A percentile compares a stretch with the other conserved stretches of the same genome.
Evolutionary conservation across 345 rosid species (phyloP).

Genomic region (Acer saccharum): DNA sequence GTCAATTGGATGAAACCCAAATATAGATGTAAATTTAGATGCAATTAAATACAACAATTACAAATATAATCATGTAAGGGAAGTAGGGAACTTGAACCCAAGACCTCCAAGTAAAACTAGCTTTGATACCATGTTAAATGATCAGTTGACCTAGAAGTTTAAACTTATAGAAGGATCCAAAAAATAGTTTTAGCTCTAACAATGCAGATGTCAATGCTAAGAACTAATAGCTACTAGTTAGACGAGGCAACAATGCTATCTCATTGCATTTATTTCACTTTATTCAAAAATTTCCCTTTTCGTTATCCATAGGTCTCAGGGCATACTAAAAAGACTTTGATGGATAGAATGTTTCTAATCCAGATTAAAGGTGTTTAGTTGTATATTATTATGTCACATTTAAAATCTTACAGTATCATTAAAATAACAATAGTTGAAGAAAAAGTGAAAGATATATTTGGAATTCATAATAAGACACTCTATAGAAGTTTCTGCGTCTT

Average conservation of each 20-base stretch:
- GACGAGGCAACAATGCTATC: not conserved
- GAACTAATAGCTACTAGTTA: not conserved
- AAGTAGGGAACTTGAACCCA: too few relatives aligned
- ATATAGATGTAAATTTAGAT: not conserved
- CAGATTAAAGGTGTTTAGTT: not conserved
- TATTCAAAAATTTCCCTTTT: not conserved
- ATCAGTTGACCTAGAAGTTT: not conserved
- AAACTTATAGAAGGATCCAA: not conserved
- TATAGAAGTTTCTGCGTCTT: not conserved
- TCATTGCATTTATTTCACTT: not conserved
- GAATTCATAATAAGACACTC: not conserved
- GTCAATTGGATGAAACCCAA: not conserved
- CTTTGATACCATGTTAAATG: not conserved
- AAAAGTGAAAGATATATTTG: not conserved
- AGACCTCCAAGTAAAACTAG: not conserved
- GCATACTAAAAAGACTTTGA: too few relatives aligned
- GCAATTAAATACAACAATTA: not conserved
- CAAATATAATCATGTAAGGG: not conserved
- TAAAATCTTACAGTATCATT: too few relatives aligned
- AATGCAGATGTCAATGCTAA: not conserved
- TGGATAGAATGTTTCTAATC: not conserved
- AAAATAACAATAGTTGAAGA: not conserved
- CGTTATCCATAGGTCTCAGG: not conserved
- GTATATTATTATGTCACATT: not conserved
- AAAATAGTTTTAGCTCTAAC: not conserved